A percentile compares a stretch with the other conserved stretches of the same genome.
Evolutionary conservation across 805 yeast genomes (phyloP).

Genomic region (Wickerhamiella siamensis): DNA sequence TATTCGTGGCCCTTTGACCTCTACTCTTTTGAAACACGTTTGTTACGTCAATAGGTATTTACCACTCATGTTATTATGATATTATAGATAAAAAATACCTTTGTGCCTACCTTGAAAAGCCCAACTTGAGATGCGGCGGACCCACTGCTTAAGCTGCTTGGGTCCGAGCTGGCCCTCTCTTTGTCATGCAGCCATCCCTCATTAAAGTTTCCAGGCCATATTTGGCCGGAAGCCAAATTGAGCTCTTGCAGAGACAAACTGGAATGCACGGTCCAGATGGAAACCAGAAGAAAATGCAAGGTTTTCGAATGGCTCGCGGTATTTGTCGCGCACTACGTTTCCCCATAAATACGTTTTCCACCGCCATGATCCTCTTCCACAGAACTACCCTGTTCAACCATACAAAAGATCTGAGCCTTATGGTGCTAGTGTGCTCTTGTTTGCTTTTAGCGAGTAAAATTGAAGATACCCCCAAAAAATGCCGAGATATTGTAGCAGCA

Average conservation of each 20-base stretch:
- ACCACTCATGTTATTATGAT: too few relatives aligned
- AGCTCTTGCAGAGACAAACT: slow-evolving; percentile 36
- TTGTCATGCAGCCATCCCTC: slow-evolving; percentile 2
- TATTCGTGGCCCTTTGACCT: too few relatives aligned
- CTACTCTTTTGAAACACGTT: too few relatives aligned
- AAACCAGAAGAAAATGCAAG: slow-evolving; percentile 36
- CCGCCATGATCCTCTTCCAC: slow-evolving; percentile 62
- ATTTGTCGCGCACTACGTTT: slow-evolving; percentile 13
- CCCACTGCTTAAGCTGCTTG: background rate
- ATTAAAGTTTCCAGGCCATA: slow-evolving; percentile 39
- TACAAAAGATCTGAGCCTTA: background rate
- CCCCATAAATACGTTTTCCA: slow-evolving; percentile 56
- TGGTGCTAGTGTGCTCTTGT: slow-evolving; percentile 29
- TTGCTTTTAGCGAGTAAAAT: slow-evolving; percentile 59
- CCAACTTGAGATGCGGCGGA: background rate
- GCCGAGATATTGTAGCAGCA: slow-evolving; percentile 41
- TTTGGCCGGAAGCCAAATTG: slow-evolving; percentile 40
- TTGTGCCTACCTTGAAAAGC: too few relatives aligned
- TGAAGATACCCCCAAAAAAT: slow-evolving; percentile 71
- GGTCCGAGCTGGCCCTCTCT: background rate
- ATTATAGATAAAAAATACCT: too few relatives aligned
- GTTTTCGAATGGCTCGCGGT: slow-evolving; percentile 13
- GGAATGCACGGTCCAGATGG: slow-evolving; percentile 35
- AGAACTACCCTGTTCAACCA: slow-evolving; percentile 49
- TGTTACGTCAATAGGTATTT: too few relatives aligned